phyloP scores from a whole-genome alignment of 257 asterid genomes.

The Euphrasia confusa region DNA sequence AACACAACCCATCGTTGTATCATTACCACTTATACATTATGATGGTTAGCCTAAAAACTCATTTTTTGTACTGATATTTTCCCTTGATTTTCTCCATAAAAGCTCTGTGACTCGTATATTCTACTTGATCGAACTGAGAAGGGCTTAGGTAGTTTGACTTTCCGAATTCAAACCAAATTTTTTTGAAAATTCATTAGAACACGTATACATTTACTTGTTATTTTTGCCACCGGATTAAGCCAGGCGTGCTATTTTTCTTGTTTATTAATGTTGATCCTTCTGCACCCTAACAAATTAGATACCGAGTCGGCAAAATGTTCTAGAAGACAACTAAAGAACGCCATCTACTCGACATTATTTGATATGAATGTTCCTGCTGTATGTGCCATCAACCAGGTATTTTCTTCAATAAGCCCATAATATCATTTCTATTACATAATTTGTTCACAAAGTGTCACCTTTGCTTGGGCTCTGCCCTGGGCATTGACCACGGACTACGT shows the following conservation, averaged over 20 bases:
- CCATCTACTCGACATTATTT: conserved; percentile 72
- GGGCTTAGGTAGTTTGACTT: conserved; percentile 12
- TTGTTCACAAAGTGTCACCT: background rate
- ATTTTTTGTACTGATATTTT: conserved; percentile 1
- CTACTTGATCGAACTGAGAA: conserved; percentile 9
- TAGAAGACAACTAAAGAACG: conserved; percentile 70
- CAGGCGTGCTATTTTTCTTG: conserved; percentile 4
- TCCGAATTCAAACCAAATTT: background rate
- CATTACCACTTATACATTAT: conserved; percentile 75
- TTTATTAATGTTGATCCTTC: conserved; percentile 18
- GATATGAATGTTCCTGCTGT: conserved; percentile 96
- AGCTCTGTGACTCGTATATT: background rate
- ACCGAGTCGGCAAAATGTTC: conserved; percentile 70
- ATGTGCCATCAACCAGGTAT: conserved; percentile 94
- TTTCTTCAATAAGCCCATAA: conserved; percentile 14
- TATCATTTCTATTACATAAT: background rate
- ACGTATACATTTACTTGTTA: conserved; percentile 13
- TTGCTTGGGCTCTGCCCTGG: background rate
- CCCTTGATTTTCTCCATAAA: conserved; percentile 17
- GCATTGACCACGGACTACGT: background rate
- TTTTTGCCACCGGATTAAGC: conserved; percentile 15
- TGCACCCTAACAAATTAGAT: conserved; percentile 42
- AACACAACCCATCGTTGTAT: conserved; percentile 80
- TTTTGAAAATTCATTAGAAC: conserved; percentile 5
- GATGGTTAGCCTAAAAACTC: conserved; percentile 61